Conservation (phyloP, 2,329 filamentous ascomycete genomes). For the Xylariales sp. region DNA sequence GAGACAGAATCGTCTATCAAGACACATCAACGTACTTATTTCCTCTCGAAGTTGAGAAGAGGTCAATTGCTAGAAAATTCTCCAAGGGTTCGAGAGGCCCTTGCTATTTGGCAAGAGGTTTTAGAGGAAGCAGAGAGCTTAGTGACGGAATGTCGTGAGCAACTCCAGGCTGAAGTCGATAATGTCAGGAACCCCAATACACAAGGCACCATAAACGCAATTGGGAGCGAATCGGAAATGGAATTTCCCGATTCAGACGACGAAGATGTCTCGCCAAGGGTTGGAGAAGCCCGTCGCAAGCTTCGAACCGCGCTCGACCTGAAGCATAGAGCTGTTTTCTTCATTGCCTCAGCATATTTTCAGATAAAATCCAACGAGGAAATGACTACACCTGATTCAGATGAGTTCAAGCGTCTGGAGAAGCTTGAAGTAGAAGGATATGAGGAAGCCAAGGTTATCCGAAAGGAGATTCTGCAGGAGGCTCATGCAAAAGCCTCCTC, state of each 20-base stretch:
- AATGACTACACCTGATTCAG: constrained; percentile 61
- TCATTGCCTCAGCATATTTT: constrained; percentile 76
- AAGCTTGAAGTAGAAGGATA: constrained; percentile 69
- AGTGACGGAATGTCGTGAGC: constrained; percentile 60
- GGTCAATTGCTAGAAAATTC: constrained; percentile 80
- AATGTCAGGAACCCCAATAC: constrained; percentile 23
- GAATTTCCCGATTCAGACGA: constrained; percentile 28
- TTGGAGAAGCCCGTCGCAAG: constrained; percentile 58
- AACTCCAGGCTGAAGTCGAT: constrained; percentile 49
- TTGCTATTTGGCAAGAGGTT: constrained; percentile 64
- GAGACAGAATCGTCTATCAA: constrained; percentile 67
- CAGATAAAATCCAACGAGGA: constrained; percentile 72
- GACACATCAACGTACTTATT: constrained; percentile 62
- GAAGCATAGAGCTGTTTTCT: constrained; percentile 79
- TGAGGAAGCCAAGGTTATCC: constrained; percentile 70
- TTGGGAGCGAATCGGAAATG: constrained; percentile 14
- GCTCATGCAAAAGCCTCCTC: constrained; percentile 51
- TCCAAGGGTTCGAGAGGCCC: constrained; percentile 60
- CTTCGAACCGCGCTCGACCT: constrained; percentile 73
- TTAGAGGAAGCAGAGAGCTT: constrained; percentile 43
- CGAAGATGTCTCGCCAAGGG: constrained; percentile 29
- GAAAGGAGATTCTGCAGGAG: constrained; percentile 70
- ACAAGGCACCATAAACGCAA: constrained; percentile 7
- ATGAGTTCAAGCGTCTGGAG: constrained; percentile 62
- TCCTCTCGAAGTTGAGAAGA: constrained; percentile 59